Evolutionary conservation across 2,329 filamentous ascomycete genomes (phyloP).

Genomic region (Xylariaceae sp.): DNA sequence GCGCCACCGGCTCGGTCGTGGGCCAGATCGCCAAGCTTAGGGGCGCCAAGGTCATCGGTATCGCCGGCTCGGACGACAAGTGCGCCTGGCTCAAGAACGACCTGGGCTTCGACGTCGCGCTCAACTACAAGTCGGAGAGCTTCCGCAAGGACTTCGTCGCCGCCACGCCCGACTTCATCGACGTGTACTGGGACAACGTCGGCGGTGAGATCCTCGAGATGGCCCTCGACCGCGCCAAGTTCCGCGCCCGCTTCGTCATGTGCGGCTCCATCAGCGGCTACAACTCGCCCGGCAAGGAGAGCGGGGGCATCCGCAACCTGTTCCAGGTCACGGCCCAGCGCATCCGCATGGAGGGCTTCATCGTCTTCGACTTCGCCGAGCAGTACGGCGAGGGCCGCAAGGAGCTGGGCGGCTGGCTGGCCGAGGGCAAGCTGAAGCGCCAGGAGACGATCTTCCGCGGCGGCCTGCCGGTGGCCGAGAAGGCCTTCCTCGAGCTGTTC

Average conservation of each 20-base stretch:
- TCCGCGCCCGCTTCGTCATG: conserved; percentile 58
- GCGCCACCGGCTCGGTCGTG: conserved; percentile 68
- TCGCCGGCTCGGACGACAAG: conserved; percentile 61
- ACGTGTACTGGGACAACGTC: conserved; percentile 61
- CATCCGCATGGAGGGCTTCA: conserved; percentile 62
- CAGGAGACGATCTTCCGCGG: conserved; percentile 65
- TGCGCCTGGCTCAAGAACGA: conserved; percentile 49
- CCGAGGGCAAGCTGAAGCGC: conserved; percentile 63
- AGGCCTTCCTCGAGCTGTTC: conserved; percentile 57
- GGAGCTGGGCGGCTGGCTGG: conserved; percentile 60
- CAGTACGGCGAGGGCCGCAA: conserved; percentile 50
- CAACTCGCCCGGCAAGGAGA: conserved; percentile 48
- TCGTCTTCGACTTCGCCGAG: conserved; percentile 59
- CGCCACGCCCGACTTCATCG: conserved; percentile 46
- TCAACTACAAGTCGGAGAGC: conserved; percentile 51
- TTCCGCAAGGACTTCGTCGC: conserved; percentile 45
- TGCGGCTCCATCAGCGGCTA: conserved; percentile 67
- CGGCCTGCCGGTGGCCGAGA: conserved; percentile 57
- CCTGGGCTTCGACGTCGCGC: conserved; percentile 49
- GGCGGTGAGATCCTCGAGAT: conserved; percentile 64
- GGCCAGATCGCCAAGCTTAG: conserved; percentile 73
- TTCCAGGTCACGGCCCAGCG: conserved; percentile 29
- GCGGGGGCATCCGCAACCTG: conserved; percentile 28
- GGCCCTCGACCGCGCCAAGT: conserved; percentile 56
- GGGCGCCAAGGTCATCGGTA: conserved; percentile 54